Percentiles rank a stretch among this genome's conserved stretches.
Conservation (phyloP, 306 rosid genomes). For the Mucuna pruriens region DNA sequence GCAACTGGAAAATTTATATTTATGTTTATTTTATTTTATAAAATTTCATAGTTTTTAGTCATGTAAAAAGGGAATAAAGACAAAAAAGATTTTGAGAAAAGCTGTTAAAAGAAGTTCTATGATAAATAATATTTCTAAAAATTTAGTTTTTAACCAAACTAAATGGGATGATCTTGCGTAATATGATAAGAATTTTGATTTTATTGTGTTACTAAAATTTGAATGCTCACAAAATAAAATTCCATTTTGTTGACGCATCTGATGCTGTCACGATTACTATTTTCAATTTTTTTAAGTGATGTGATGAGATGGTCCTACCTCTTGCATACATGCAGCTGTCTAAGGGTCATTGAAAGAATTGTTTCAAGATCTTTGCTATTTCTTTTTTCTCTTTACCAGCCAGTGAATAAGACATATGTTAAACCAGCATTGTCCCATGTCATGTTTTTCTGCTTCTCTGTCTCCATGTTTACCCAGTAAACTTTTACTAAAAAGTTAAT, state of each 20-base stretch:
- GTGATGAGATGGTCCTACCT: conserved; percentile 48
- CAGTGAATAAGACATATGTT: conserved; percentile 51
- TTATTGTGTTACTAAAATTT: conserved; percentile 10
- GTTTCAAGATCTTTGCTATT: conserved; percentile 3
- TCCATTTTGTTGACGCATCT: conserved; percentile 40
- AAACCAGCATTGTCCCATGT: conserved; percentile 41
- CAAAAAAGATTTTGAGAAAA: background rate
- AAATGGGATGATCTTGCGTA: too few species aligned
- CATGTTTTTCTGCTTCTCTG: conserved; percentile 33
- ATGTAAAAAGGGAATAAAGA: background rate
- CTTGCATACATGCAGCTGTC: conserved; percentile 45
- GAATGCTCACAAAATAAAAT: background rate
- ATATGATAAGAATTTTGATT: too few species aligned
- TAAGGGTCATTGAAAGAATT: conserved; percentile 44
- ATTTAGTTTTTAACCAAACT: too few species aligned
- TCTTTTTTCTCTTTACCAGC: conserved; percentile 26
- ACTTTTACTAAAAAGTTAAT: too few species aligned
- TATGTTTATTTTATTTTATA: conserved; percentile 11
- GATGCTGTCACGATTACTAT: conserved; percentile 48
- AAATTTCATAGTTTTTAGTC: background rate
- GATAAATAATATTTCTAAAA: background rate
- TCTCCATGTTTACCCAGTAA: conserved; percentile 34
- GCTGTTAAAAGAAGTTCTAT: background rate
- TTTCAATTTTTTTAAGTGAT: conserved; percentile 39
- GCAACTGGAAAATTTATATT: conserved; percentile 51